phyloP scores from a whole-genome alignment of 169 alveolate species.

The Eimeria zaria region DNA sequence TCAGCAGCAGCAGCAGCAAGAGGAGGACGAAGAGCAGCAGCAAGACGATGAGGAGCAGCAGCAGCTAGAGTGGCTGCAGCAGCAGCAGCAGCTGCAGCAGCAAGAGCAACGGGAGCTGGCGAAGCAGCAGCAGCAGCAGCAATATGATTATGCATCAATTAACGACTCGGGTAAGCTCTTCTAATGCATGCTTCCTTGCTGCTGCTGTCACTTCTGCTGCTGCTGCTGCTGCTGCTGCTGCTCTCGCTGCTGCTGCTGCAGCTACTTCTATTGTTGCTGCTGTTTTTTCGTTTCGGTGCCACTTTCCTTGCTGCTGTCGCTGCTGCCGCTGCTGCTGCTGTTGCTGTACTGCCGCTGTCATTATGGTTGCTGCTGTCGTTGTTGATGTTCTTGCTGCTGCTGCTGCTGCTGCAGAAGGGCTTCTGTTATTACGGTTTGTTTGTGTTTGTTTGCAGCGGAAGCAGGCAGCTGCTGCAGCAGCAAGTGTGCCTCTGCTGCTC shows the following conservation, averaged over 20 bases:
- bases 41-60: background rate
- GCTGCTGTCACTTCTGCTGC: background rate
- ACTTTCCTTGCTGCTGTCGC: too few species aligned
- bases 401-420: background rate
- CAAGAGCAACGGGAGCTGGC: background rate
- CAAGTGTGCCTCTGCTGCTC: background rate
- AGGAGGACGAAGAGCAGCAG: constrained; percentile 3
- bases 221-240: background rate
- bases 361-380: too few species aligned
- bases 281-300: too few species aligned
- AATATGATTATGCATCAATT: background rate
- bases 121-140: background rate
- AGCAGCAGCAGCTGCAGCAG: background rate
- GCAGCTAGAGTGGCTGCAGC: background rate
- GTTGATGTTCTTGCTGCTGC: too few species aligned
- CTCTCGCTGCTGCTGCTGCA: background rate
- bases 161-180: background rate
- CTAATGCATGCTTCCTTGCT: background rate
- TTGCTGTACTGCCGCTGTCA: background rate
- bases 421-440: background rate
- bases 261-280: too few species aligned
- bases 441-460: background rate
- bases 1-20: constrained; percentile 18
- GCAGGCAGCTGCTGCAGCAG: constrained; percentile 18
- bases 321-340: background rate